Evolutionary conservation across 169 alveolate genomes (phyloP).

Genomic region (Eimeria sp.): DNA sequence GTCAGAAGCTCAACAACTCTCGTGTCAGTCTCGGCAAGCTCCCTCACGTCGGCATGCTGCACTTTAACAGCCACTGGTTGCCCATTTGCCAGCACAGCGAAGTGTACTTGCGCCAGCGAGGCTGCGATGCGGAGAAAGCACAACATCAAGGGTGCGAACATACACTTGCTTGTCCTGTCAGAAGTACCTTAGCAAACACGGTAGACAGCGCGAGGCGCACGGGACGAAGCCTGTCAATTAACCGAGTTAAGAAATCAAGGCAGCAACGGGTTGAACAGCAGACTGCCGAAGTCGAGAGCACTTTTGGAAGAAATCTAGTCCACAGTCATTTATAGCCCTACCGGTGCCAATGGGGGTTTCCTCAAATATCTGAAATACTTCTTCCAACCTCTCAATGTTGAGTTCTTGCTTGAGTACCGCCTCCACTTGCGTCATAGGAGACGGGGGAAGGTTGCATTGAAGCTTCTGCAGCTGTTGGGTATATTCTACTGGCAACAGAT

Average conservation of each 20-base stretch:
- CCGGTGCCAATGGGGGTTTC: conserved; percentile 88
- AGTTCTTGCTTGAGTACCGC: conserved; percentile 86
- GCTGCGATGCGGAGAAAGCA: conserved; percentile 82
- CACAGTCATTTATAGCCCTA: neutral
- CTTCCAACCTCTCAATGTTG: conserved; percentile 77
- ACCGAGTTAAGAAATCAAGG: neutral
- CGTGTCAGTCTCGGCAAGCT: conserved; percentile 88
- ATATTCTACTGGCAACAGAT: conserved; percentile 88
- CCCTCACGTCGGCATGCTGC: conserved; percentile 88
- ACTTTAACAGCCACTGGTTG: conserved; percentile 91
- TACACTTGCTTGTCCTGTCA: neutral
- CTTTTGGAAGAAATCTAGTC: neutral
- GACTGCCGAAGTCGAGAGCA: neutral
- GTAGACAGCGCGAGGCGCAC: too few species aligned
- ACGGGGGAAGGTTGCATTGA: conserved; percentile 85
- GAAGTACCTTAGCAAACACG: neutral
- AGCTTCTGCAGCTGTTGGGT: conserved; percentile 86
- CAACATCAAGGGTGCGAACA: neutral
- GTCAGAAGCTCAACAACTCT: conserved; percentile 82
- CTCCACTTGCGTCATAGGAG: conserved; percentile 84
- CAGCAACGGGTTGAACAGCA: neutral
- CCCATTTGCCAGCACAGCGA: conserved; percentile 88
- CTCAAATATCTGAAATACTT: conserved; percentile 87
- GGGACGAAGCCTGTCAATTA: neutral
- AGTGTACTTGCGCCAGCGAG: conserved; percentile 91